Base-by-base conservation (phyloP, 2,329 filamentous ascomycete genomes). In the Pseudogymnoascus sp. region DNA sequence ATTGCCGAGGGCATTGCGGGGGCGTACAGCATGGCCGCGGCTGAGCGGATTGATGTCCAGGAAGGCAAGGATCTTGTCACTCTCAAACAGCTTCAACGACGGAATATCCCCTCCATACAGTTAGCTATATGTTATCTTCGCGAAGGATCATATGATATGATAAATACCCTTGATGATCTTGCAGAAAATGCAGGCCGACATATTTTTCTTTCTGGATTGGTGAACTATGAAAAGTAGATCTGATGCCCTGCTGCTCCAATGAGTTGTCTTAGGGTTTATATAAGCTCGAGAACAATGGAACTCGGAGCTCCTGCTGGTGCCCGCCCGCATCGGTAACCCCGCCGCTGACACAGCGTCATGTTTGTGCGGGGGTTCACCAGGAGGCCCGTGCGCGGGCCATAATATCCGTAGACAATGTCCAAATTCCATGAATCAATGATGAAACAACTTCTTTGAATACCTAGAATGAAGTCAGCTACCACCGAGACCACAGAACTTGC, bases 31-130 rank as follows among this genome's bases (percentile, higher is more conserved):
- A 74, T 99, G 95, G 64, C 95, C 95, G 73, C 84, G 84, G 76
- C 88, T 91, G 21, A 97, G 80, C 3, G 95, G 95, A 68, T 91
- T 88, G 78, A 99, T 97, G 76, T 99, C 95, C 69, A 99, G 88
- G 77, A 99, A 99, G 9, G 95, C 95, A 67, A 96, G 82, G 53
- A 93, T 90, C 80, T 93, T 96, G 38, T 96, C 90, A 71, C 85
- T 95, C 79, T 99, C 95, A 74, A 91, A 93, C 78, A 99, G 87
- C 84, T 97, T 99, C 82, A 97, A 88, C 70, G 87, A 93, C 60
- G 95, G 95, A 76, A 99, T 97, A 66, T 97, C 93, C 69, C 93
- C 93, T 97, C 71, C 65, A 42, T 31, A 13, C 15, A 53, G 53
- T 62, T 36, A 61, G 59, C 35, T 35, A 66, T 35, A 66, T 65